Percentiles rank a stretch among this genome's conserved stretches.
These are phyloP conservation scores for Discostella stelligera DNA, from an alignment of 352 stramenopile genomes.

Conservation along the genomic window DNA sequence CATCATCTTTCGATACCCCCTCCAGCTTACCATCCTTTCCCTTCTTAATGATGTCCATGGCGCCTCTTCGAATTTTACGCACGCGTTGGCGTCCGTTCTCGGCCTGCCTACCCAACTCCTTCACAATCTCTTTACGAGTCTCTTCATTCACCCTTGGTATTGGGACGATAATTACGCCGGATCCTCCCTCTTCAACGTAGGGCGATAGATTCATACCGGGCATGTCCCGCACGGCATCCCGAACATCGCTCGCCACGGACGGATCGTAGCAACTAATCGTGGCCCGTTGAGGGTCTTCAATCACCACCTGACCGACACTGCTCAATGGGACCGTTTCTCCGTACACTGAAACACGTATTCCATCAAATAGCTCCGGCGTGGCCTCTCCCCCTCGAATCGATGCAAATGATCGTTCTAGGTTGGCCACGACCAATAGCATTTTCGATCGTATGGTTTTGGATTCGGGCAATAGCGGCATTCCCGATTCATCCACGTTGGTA, in stretches of 20 bases:
- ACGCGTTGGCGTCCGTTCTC: slow-evolving; percentile 67
- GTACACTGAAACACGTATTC: slow-evolving; percentile 71
- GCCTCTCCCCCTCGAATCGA: slow-evolving; percentile 72
- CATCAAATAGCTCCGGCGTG: slow-evolving; percentile 76
- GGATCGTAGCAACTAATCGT: slow-evolving; percentile 79
- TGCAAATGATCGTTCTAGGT: slow-evolving; percentile 62
- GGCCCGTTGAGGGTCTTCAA: slow-evolving; percentile 66
- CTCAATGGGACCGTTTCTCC: slow-evolving; percentile 61
- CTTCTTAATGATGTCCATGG: slow-evolving; percentile 72
- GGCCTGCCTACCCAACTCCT: slow-evolving; percentile 61
- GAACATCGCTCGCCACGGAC: slow-evolving; percentile 60
- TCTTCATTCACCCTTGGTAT: slow-evolving; percentile 71
- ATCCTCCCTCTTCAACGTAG: slow-evolving; percentile 68
- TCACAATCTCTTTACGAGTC: slow-evolving; percentile 68
- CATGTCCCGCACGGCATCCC: slow-evolving; percentile 66
- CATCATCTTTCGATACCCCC: slow-evolving; percentile 79
- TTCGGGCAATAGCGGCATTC: slow-evolving; percentile 60
- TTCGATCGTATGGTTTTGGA: slow-evolving; percentile 37
- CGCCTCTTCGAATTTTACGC: slow-evolving; percentile 65
- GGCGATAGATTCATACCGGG: slow-evolving; percentile 71
- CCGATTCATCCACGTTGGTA: slow-evolving; percentile 54
- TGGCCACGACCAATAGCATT: slow-evolving; percentile 67
- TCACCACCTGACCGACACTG: slow-evolving; percentile 75
- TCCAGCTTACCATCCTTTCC: slow-evolving; percentile 75
- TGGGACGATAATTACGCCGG: slow-evolving; percentile 63